Base-by-base conservation (phyloP, 1,139 yeast genomes). In the Suhomyces yuchorum region DNA sequence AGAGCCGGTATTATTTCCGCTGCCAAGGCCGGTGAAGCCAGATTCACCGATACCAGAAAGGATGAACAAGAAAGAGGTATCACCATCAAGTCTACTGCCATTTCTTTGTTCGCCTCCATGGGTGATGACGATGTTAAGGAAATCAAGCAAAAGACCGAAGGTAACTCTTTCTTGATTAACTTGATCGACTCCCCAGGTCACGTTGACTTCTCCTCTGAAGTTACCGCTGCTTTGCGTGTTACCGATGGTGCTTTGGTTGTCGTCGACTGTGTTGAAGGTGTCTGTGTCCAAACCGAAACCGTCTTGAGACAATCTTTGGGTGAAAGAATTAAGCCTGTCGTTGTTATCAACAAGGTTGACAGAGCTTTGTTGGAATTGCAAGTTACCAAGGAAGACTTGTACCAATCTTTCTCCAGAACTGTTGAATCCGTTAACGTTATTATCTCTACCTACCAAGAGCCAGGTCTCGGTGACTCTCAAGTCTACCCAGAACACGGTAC, bases 51-150 rank as follows among this genome's bases (percentile, higher is more conserved):
- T 80, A 93, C 99, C 85, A 90, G 99, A 88, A 91, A 91, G 84
- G 99, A 93, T 80, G 99, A 93, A 81, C 98, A 93, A 82, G 98
- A 92, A 80, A 90, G 99, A 83, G 97, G 99, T 91, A 93, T 93
- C 69, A 93, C 99, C 62, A 93, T 93, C 76, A 92, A 93, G 85
- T 92, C 99, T 57, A 92, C 99, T 57, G 99, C 99, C 66, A 93
- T 93, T 69, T 93, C 99, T 63, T 86, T 93, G 74, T 93, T 78
- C 82, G 85, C 97, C 67, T 84, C 88, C 73, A 84, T 91, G 88
- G 66, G 71, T 52, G 97, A 91, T 49, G 97, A 91, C 43, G 98
- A 92, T 71, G 86, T 82, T 65, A 89, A 89, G 82, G 98, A 92
- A 73, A 92, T 93, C 80, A 80, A 84, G 76, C 98, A 93, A 82